phyloP scores from a whole-genome alignment of 2,329 filamentous ascomycete genomes.

The Thyridium curvatum region DNA sequence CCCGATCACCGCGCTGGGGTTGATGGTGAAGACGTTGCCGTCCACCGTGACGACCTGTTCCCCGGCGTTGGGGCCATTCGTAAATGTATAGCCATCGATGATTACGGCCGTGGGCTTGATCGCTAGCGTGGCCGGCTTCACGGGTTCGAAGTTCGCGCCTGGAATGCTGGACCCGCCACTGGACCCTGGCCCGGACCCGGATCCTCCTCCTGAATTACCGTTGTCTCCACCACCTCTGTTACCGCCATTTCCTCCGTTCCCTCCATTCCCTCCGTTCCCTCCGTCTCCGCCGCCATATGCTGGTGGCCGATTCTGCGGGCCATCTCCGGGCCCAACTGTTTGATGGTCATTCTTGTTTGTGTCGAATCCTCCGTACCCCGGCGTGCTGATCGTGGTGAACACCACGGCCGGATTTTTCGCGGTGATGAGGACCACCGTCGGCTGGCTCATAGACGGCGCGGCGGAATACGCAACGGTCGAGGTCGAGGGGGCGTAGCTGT shows the following conservation, averaged over 20 bases:
- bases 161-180: neutral
- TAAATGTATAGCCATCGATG: slow-evolving; percentile 39
- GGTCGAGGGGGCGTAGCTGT: slow-evolving; percentile 4
- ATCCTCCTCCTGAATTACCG: neutral
- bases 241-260: neutral
- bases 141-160: neutral
- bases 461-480: slow-evolving; percentile 4
- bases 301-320: slow-evolving; percentile 1
- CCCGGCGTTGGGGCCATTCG: slow-evolving; percentile 15
- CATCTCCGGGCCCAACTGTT: neutral
- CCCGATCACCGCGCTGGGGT: slow-evolving; percentile 38
- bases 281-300: neutral
- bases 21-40: slow-evolving; percentile 35
- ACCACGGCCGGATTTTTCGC: slow-evolving; percentile 50
- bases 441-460: neutral
- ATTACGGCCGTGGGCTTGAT: slow-evolving; percentile 38
- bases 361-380: slow-evolving; percentile 27
- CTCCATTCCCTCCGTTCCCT: slow-evolving; percentile 4
- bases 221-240: neutral
- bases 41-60: slow-evolving; percentile 18
- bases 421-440: slow-evolving; percentile 41
- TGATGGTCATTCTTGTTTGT: slow-evolving; percentile 5
- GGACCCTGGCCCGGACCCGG: too few relatives aligned
- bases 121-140: slow-evolving; percentile 30
- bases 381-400: slow-evolving; percentile 28